Evolutionary conservation across 2,329 filamentous ascomycete species (phyloP), one percentile per base, ranked within the genome.

Genomic region (Acrocalymma vagum): DNA sequence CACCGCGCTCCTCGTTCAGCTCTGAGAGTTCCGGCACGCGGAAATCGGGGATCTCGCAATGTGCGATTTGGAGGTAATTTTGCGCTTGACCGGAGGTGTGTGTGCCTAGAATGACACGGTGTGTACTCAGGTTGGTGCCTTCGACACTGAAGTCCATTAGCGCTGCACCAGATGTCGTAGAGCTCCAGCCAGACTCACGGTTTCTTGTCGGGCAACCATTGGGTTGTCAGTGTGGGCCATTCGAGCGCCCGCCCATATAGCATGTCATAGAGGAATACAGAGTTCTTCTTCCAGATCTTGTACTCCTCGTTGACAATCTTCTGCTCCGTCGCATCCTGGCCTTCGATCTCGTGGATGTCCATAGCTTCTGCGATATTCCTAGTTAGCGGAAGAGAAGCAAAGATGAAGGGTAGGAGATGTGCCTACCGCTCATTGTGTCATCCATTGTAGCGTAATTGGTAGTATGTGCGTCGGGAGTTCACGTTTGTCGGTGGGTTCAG

Each of bases 271-370:
- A 99, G 87, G 67, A 97, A 97, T 3, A 94, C 92, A 53, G 89
- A 90, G 74, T 99, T 99, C 79, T 99, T 99, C 81, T 99, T 99
- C 94, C 94, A 99, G 55, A 93, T 96, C 72, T 99, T 99, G 82
- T 99, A 99, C 71, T 99, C 94, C 78, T 99, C 94, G 60, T 97
- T 97, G 73, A 97, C 91, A 47, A 95, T 79, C 73, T 95, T 91
- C 72, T 95, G 87, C 65, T 89, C 85, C 55, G 83, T 74, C 65
- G 88, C 80, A 67, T 86, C 79, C 44, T 88, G 85, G 37, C 89
- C 87, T 43, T 91, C 86, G 47, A 84, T 80, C 30, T 79, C 68
- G 39, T 55, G 58, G 26, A 52, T 47, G 34, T 65, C 61, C 55
- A 62, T 37, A 50, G 72, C 71, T 58, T 75, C 78, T 77, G 42